These are phyloP conservation scores for Stereocaulon alpinum DNA, from an alignment of 495 filamentous ascomycete species.

Conservation along the genomic window DNA sequence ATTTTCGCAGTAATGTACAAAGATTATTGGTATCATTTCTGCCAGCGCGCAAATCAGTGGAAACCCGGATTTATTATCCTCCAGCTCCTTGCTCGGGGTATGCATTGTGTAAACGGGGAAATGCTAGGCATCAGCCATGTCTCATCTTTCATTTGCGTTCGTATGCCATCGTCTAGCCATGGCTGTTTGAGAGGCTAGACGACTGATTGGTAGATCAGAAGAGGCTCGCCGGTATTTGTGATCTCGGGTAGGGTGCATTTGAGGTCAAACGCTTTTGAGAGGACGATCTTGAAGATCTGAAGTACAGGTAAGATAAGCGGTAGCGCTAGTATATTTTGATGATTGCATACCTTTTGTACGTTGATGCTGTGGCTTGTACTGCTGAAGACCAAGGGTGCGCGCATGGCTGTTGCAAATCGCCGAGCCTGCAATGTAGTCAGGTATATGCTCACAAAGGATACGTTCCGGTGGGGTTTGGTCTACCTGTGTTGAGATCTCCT, in stretches of 20 bases:
- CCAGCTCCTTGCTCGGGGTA: constrained; percentile 10
- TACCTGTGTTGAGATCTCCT: constrained; percentile 94
- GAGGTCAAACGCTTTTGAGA: constrained; percentile 95
- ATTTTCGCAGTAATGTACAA: too few relatives aligned
- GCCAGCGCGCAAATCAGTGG: background rate
- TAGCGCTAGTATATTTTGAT: background rate
- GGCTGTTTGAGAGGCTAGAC: constrained; percentile 4
- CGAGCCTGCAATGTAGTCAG: constrained; percentile 52
- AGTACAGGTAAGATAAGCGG: constrained; percentile 19
- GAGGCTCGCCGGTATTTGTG: constrained; percentile 92
- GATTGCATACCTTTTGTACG: constrained; percentile 77
- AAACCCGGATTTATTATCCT: background rate
- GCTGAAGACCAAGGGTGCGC: constrained; percentile 92
- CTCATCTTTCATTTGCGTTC: background rate
- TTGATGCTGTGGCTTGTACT: constrained; percentile 99
- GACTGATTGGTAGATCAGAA: constrained; percentile 82
- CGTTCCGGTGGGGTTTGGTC: constrained; percentile 9
- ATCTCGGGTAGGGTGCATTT: constrained; percentile 99
- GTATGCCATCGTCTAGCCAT: too few relatives aligned
- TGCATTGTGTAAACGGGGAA: background rate
- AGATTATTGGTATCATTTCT: too few relatives aligned
- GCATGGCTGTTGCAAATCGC: constrained; percentile 96
- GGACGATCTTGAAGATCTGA: constrained; percentile 98
- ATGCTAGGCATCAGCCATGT: background rate
- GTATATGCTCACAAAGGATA: background rate